phyloP scores from a whole-genome alignment of 805 yeast genomes.

The Trichomonascus vanleenenianus region DNA sequence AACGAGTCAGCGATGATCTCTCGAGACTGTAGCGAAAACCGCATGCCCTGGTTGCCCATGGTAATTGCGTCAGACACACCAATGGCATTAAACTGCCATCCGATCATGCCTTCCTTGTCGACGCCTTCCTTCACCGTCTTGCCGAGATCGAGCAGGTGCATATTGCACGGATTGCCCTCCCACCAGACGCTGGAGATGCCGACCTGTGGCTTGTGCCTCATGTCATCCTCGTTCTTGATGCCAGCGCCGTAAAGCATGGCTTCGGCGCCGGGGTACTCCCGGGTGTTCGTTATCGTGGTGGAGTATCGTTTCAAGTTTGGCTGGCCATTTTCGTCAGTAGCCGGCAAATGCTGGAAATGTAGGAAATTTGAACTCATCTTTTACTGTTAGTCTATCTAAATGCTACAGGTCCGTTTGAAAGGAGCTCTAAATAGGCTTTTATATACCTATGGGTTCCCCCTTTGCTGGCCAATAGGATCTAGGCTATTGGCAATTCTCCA shows the following conservation, averaged over 20 bases:
- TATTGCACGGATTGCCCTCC: slow-evolving; percentile 97
- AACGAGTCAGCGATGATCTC: slow-evolving; percentile 95
- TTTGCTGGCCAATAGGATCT: background rate
- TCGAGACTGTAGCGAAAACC: slow-evolving; percentile 88
- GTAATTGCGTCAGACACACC: slow-evolving; percentile 98
- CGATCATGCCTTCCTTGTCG: slow-evolving; percentile 78
- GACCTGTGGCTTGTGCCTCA: slow-evolving; percentile 72
- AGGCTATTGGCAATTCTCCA: background rate
- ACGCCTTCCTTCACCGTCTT: slow-evolving; percentile 68
- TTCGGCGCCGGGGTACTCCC: slow-evolving; percentile 17
- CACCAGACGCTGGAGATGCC: slow-evolving; percentile 98
- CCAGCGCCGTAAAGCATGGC: slow-evolving; percentile 97
- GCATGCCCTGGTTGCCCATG: slow-evolving; percentile 95
- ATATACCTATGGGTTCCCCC: background rate
- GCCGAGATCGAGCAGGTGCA: slow-evolving; percentile 86
- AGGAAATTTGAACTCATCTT: slow-evolving; percentile 2
- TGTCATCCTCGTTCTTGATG: slow-evolving; percentile 47
- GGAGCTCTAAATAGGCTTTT: too few relatives aligned
- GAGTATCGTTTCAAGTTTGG: slow-evolving; percentile 9
- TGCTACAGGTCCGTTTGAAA: too few relatives aligned
- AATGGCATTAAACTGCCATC: slow-evolving; percentile 93
- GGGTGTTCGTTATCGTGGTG: slow-evolving; percentile 7
- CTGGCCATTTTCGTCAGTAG: slow-evolving; percentile 3
- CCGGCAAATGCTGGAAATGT: slow-evolving; percentile 2
- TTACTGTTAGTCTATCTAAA: background rate